These are phyloP conservation scores for Periconia macrospinosa DNA, from an alignment of 2,329 filamentous ascomycete species.

Conservation along the genomic window DNA sequence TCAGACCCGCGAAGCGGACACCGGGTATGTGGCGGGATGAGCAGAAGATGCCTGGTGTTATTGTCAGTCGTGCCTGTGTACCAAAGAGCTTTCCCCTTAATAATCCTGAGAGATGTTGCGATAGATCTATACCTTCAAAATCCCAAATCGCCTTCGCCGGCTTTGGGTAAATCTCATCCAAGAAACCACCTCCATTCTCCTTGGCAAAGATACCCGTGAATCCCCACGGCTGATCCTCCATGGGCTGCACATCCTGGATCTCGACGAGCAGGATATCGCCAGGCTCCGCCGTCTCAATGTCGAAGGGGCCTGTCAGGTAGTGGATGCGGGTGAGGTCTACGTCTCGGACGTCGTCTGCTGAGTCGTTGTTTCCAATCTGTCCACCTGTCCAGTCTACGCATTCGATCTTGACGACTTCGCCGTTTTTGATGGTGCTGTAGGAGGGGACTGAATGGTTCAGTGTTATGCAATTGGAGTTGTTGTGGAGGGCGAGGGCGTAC, in stretches of 20 bases:
- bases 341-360: slow-evolving; percentile 82
- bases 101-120: no score
- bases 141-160: slow-evolving; percentile 80
- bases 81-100: no score
- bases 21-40: slow-evolving; percentile 73
- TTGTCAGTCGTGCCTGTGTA: no score
- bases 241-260: slow-evolving; percentile 90
- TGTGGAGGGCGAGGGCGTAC: slow-evolving; percentile 50
- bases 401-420: slow-evolving; percentile 90
- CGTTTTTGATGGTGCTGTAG: slow-evolving; percentile 72
- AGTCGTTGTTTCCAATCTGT: slow-evolving; percentile 87
- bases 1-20: slow-evolving; percentile 84
- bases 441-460: slow-evolving; percentile 65
- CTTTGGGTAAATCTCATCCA: slow-evolving; percentile 84
- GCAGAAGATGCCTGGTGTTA: slow-evolving; percentile 66
- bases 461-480: slow-evolving; percentile 1
- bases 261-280: slow-evolving; percentile 85
- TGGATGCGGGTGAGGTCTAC: slow-evolving; percentile 84
- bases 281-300: slow-evolving; percentile 80
- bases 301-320: slow-evolving; percentile 87
- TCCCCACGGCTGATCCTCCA: slow-evolving; percentile 84
- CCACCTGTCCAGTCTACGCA: slow-evolving; percentile 77
- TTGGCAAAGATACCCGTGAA: slow-evolving; percentile 83
- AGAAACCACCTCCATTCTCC: slow-evolving; percentile 82
- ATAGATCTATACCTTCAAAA: slow-evolving; percentile 53